Evolutionary conservation across 306 rosid species (phyloP), one percentile per base, ranked within the genome.

Genomic region (Morella rubra): DNA sequence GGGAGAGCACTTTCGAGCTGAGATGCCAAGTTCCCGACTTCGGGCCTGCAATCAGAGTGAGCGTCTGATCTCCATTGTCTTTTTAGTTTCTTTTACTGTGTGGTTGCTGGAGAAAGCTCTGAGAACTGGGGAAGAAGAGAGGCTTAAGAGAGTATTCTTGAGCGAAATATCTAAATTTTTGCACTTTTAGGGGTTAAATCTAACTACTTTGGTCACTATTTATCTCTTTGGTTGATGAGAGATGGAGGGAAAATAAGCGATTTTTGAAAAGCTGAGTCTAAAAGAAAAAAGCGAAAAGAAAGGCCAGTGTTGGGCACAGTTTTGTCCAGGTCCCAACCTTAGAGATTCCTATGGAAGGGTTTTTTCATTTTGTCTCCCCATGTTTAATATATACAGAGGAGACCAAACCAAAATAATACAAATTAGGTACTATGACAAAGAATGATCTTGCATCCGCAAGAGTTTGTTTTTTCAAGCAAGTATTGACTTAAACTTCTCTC

Each of bases 1-100:
- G 84, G 82, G 85, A 73, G 46, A 13, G 62, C 18, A 47, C 60
- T 71, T 79, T 90, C 8, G 79, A 80, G 67, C 82, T 82, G 56
- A 84, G 82, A 37, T 82, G 90, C 47, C 92, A 84, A 44, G 58
- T 90, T 40, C 97, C 97, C n/a, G 86, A 87, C 65, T 59, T 87
- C 72, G 32, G 82, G 22, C 89, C 67, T 9, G 87, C 77, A 10
- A 20, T 82, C 74, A 77, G 44, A 27, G 93, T 90, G 22, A 54
- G 77, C 52, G 24, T 65, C 50, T 16, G 16, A 1, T n/a, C 41
- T 74, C 37, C 70, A 24, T 77, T 4, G 32, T 32, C 41, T 27
- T 42, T n/a, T 42, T 47, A 1, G 6, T 8, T 12, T 1, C 4
- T 8, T 61, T 42, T 53, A 2, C 0, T 72, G 75, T 74, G 60